Percentiles rank a stretch among this genome's conserved stretches.
phyloP scores from a whole-genome alignment of 805 yeast genomes.

The Candida sakaeoensis region DNA sequence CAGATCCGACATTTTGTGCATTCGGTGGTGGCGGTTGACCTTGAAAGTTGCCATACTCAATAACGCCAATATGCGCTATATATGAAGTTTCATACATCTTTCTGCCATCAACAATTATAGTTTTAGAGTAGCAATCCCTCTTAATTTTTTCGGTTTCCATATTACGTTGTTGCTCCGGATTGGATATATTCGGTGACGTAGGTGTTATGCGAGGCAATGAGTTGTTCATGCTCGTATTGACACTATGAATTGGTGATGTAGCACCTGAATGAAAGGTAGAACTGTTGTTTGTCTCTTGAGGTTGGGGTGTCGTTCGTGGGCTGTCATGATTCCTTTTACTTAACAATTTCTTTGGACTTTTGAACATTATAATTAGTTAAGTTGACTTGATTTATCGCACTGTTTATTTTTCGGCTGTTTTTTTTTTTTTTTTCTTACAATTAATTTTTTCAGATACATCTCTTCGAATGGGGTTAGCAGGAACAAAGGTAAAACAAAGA shows the following conservation, averaged over 20 bases:
- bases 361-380: slow-evolving; percentile 1
- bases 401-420: background rate
- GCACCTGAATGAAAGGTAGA: background rate
- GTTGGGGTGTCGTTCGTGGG: background rate
- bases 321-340: slow-evolving; percentile 1
- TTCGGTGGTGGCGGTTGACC: slow-evolving; percentile 62
- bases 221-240: background rate
- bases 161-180: slow-evolving; percentile 8
- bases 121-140: slow-evolving; percentile 37
- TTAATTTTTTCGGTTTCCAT: slow-evolving; percentile 27
- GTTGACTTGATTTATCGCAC: background rate
- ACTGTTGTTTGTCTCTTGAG: background rate
- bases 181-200: slow-evolving; percentile 2
- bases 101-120: slow-evolving; percentile 18
- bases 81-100: slow-evolving; percentile 41
- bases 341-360: slow-evolving; percentile 7
- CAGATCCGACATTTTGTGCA: slow-evolving; percentile 27
- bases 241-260: slow-evolving; percentile 1
- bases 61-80: slow-evolving; percentile 70
- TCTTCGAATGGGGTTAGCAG: slow-evolving; percentile 74
- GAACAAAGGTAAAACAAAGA: slow-evolving; percentile 71
- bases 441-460: background rate
- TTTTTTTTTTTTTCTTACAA: slow-evolving; percentile 16
- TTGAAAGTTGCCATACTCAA: slow-evolving; percentile 72
- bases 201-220: slow-evolving; percentile 1